Percentiles rank a stretch among this genome's conserved stretches.
phyloP scores from a whole-genome alignment of 352 stramenopile genomes.

The Phytophthora sojae region DNA sequence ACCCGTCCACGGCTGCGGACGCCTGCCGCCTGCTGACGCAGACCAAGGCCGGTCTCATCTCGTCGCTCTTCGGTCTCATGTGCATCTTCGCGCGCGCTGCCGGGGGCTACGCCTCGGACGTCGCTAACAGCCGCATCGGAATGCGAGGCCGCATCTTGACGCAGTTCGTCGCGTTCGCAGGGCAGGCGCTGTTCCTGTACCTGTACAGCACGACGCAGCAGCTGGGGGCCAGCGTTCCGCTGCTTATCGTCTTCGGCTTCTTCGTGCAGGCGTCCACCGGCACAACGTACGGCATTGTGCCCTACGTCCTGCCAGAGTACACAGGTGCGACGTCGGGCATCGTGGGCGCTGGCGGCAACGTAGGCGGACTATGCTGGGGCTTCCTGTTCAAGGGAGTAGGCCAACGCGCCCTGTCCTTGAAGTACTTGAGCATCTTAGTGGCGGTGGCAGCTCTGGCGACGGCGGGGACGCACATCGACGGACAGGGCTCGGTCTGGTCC shows the following conservation, averaged over 20 bases:
- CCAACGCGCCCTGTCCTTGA: conserved; percentile 39
- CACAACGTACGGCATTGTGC: conserved; percentile 69
- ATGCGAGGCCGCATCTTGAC: conserved; percentile 49
- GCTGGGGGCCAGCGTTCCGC: conserved; percentile 60
- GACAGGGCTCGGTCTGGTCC: conserved; percentile 32
- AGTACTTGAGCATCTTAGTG: conserved; percentile 58
- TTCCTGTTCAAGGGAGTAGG: conserved; percentile 59
- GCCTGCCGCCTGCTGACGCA: conserved; percentile 30
- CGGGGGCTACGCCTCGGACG: conserved; percentile 86
- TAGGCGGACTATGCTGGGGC: conserved; percentile 57
- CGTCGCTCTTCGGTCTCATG: conserved; percentile 93
- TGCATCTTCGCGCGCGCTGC: conserved; percentile 91
- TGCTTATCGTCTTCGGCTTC: conserved; percentile 90
- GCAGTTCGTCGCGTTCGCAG: conserved; percentile 75
- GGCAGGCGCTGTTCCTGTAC: conserved; percentile 79
- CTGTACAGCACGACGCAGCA: conserved; percentile 68
- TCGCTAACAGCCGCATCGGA: conserved; percentile 60
- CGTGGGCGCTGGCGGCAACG: conserved; percentile 60
- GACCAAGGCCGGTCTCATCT: conserved; percentile 75
- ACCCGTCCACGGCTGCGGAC: conserved; percentile 20
- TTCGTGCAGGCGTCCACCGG: conserved; percentile 70
- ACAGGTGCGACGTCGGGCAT: conserved; percentile 57
- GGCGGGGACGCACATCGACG: conserved; percentile 31
- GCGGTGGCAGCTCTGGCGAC: conserved; percentile 14
- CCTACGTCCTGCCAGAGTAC: conserved; percentile 50